Evolutionary conservation across 306 rosid species (phyloP), one percentile per base, ranked within the genome.

Genomic region (Prunus dulcis): DNA sequence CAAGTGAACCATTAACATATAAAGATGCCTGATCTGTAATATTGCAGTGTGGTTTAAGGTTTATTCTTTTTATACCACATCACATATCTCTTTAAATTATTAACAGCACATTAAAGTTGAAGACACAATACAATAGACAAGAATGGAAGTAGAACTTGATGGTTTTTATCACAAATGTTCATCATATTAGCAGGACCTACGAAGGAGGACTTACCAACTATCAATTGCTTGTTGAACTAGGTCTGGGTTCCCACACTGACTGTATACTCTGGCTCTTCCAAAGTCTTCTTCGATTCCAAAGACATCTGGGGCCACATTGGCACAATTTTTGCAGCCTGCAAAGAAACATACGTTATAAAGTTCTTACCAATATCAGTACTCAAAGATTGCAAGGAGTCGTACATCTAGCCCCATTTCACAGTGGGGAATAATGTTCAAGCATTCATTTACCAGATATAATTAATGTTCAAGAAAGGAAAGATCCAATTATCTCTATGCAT

Each of bases 321-420:
- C 93, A 79, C 99, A 95, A 71, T 90, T 95, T 83, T 91, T 95
- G 88, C 99, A 95, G 57, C 99, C 99, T 94, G 87, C 22, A 75
- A 76, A 61, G 55, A 62, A 46, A 76, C 19, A 75, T 58, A 65
- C 22, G 45, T 18, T 45, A 73, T 38, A 46, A 69, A 82, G 50
- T 3, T 56, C 17, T 13, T 13, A 34, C 46, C 19, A 53, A 64
- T 20, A 43, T 51, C 45, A 32, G 53, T 67, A 22, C 65, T 41
- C 67, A 56, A n/a, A 34, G 52, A 30, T 60, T 23, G n/a, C 30
- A 41, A 41, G 30, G 60, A 81, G 60, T 4, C 19, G 2, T 38
- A 6, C 9, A 27, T 45, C 5, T 17, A 67, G 70, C 30, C 43
- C 2, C 9, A 38, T 1, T 34, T 20, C 51, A 20, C 32, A 32